Base-by-base conservation (phyloP, 73 alveolate species). In the Paramecium bursaria region DNA sequence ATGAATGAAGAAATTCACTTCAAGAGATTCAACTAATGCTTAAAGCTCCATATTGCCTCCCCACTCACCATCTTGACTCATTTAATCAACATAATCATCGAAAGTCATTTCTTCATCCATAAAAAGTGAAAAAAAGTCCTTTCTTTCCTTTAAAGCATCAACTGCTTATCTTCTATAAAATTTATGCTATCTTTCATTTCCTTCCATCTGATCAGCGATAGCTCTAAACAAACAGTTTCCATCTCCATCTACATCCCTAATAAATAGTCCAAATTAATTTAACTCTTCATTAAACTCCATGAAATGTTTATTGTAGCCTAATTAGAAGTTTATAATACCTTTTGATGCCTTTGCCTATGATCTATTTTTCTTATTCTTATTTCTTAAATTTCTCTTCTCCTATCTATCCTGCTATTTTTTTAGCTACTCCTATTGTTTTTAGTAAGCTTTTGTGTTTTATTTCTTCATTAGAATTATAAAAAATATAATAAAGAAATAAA, bases 141-240 rank as follows among this genome's bases (percentile, higher is more conserved):
- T 87, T 79, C 96, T 98, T 11, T 86, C 86, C 51, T 87, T 79
- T 50, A 97, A 80, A 67, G 96, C 94, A 79, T 96, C 95, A 96
- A 97, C 92, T 48, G 99, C 97, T 29, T 90, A 86, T 61, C 87
- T 77, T 53, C 99, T 74, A 15, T 94, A 88, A 17, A 90, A 67
- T 46, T 74, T 61, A 82, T 94, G 97, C 80, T 87, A 86, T 14
- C 90, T 95, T 74, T 94, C 96, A 77, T 88, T 92, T 23, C 99
- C 99, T 76, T 97, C 94, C 11, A 96, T 50, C 86, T 94, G 95
- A 74, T 97, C 98, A 42, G 98, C 92, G 9, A 97, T 90, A 21
- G 99, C 91, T 54, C 99, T 76, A 79, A 97, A 97, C 73, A 97
- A 91, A 82, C 99, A 97, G 86, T 96, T 97, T 33, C 99, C 99